A percentile compares a stretch with the other conserved stretches of the same genome.
Evolutionary conservation across 2,329 filamentous ascomycete genomes (phyloP).

Genomic region (Epichloe gansuensis): DNA sequence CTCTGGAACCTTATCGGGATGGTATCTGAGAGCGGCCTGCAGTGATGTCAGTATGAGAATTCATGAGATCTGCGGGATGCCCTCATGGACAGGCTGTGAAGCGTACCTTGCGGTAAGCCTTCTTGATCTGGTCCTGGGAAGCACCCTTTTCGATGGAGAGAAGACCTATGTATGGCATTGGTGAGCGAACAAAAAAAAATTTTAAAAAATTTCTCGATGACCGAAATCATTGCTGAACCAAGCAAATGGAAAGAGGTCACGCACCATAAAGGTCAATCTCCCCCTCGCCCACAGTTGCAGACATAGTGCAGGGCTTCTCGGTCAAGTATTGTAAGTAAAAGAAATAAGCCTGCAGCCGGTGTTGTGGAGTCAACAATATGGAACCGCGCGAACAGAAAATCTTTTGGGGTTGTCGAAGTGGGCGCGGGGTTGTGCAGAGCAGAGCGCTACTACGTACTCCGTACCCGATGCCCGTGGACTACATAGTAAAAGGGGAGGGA

Average conservation of each 20-base stretch:
- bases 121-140: constrained; percentile 73
- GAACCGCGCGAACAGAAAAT: not conserved
- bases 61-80: not conserved
- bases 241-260: constrained; percentile 6
- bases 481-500: too few species aligned
- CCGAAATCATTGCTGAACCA: too few species aligned
- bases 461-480: too few species aligned
- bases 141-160: constrained; percentile 63
- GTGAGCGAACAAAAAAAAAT: constrained; percentile 1
- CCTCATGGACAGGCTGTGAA: not conserved
- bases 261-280: constrained; percentile 51
- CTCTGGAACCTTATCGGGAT: constrained; percentile 91
- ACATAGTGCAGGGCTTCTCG: constrained; percentile 8
- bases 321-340: not conserved
- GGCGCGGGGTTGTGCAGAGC: constrained; percentile 5
- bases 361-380: not conserved
- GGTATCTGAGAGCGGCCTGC: constrained; percentile 73
- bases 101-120: constrained; percentile 84
- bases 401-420: not conserved
- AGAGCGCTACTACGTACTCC: too few species aligned
- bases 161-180: constrained; percentile 49
- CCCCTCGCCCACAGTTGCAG: constrained; percentile 15
- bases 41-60: constrained; percentile 7
- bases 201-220: not conserved
- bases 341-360: not conserved